Percentiles rank a stretch among this genome's conserved stretches.
phyloP scores from a whole-genome alignment of 345 rosid species.

The Melaleuca alternifolia region DNA sequence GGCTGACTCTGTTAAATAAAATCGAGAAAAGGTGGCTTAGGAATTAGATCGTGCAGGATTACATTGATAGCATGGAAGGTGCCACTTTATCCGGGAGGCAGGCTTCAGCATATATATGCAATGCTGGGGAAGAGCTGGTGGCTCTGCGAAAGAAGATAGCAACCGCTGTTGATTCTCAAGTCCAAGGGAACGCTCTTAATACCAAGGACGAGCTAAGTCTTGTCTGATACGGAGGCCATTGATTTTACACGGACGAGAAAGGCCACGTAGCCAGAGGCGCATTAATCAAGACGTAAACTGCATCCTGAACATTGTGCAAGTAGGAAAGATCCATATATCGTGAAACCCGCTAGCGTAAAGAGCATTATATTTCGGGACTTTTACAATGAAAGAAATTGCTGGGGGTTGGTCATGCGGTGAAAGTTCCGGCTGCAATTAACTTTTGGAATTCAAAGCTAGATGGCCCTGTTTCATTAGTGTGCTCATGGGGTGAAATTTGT shows the following conservation, averaged over 20 bases:
- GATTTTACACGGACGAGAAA: not conserved
- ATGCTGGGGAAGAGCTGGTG: slow-evolving; percentile 71
- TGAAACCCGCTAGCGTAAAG: not conserved
- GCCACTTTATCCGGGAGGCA: slow-evolving; percentile 95
- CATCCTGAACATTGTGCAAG: not conserved
- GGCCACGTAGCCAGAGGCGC: not conserved
- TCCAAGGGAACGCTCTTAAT: slow-evolving; percentile 3
- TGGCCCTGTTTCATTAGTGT: not conserved
- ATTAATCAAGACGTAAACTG: not conserved
- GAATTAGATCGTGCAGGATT: slow-evolving; percentile 45
- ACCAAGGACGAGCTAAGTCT: slow-evolving; percentile 62
- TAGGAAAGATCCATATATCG: not conserved
- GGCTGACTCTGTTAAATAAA: not conserved
- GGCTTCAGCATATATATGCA: slow-evolving; percentile 77
- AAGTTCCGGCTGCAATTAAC: not conserved
- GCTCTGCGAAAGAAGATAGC: slow-evolving; percentile 56
- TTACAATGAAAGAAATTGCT: not conserved
- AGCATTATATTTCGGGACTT: not conserved
- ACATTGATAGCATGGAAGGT: slow-evolving; percentile 99
- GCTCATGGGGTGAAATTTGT: not conserved
- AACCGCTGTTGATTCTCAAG: slow-evolving; percentile 21
- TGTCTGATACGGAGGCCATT: slow-evolving; percentile 18
- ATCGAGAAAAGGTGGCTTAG: not conserved
- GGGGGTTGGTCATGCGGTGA: not conserved
- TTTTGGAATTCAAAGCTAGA: not conserved